A percentile compares a stretch with the other conserved stretches of the same genome.
These are phyloP conservation scores for Cornus suecica DNA, from an alignment of 148 eudicot species.

Conservation along the genomic window DNA sequence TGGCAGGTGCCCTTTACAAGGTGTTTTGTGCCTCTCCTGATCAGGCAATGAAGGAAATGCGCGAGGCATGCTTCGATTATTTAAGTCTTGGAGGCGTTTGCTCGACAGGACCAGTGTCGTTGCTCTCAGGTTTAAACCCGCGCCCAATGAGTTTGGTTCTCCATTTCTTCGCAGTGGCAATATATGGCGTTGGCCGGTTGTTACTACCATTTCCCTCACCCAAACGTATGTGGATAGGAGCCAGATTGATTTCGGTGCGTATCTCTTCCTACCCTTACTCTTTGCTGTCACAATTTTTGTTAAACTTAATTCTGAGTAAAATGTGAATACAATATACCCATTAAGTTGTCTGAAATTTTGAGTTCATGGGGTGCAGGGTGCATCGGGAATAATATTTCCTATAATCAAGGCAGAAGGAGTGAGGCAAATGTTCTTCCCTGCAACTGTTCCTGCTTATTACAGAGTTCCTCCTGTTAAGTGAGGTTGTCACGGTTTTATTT, in stretches of 20 bases:
- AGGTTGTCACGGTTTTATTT: no score
- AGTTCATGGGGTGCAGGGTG: constrained; percentile 41
- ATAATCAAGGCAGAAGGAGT: constrained; percentile 94
- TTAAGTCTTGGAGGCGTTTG: constrained; percentile 80
- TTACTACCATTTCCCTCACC: constrained; percentile 82
- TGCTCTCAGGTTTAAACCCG: constrained; percentile 84
- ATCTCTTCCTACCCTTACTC: neutral
- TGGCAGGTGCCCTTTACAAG: constrained; percentile 84
- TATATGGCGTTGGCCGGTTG: constrained; percentile 81
- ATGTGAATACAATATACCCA: neutral
- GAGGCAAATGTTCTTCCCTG: constrained; percentile 91
- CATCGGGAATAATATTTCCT: constrained; percentile 82
- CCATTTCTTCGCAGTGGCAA: constrained; percentile 90
- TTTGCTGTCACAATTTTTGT: neutral
- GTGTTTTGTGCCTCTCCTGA: constrained; percentile 77
- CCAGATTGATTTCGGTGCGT: constrained; percentile 67
- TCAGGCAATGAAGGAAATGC: constrained; percentile 73
- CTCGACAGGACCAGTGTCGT: constrained; percentile 68
- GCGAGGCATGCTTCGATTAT: constrained; percentile 86
- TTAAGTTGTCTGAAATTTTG: neutral
- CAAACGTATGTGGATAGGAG: constrained; percentile 77
- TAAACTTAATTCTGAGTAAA: no score
- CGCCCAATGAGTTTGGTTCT: constrained; percentile 74
- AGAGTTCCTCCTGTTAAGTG: constrained; percentile 59
- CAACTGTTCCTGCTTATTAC: constrained; percentile 86